Evolutionary conservation across 305 asterid species (phyloP).

Genomic region (Fraxinus angustifolia): DNA sequence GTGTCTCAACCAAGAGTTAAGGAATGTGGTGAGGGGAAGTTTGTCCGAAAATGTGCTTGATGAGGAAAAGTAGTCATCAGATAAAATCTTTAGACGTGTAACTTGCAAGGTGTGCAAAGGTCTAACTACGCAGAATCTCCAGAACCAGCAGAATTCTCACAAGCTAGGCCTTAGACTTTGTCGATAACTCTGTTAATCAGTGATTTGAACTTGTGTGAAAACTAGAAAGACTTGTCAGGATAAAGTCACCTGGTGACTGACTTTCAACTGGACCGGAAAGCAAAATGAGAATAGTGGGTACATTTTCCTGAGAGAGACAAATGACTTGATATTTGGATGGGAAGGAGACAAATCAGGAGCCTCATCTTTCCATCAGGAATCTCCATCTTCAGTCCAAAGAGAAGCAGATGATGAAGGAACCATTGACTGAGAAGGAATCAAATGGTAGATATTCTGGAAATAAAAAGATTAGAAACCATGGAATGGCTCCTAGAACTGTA

Average conservation of each 20-base stretch:
- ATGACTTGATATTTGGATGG: constrained; percentile 22
- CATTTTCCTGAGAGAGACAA: constrained; percentile 23
- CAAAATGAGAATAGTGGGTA: constrained; percentile 29
- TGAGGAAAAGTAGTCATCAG: constrained; percentile 24
- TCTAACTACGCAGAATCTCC: constrained; percentile 34
- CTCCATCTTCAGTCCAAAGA: constrained; percentile 30
- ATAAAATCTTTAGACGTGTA: constrained; percentile 14
- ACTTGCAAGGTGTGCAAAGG: background rate
- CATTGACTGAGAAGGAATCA: constrained; percentile 23
- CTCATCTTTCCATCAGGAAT: constrained; percentile 23
- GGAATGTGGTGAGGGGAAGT: constrained; percentile 22
- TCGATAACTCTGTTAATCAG: constrained; percentile 52
- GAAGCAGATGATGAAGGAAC: constrained; percentile 21
- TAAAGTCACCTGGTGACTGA: constrained; percentile 43
- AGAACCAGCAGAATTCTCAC: constrained; percentile 44
- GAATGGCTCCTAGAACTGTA: constrained; percentile 19
- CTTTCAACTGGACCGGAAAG: constrained; percentile 60
- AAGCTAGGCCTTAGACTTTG: constrained; percentile 49
- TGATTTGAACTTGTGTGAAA: constrained; percentile 31
- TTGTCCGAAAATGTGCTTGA: constrained; percentile 17
- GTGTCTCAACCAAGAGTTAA: constrained; percentile 8
- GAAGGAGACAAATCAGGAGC: constrained; percentile 22
- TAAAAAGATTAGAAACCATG: constrained; percentile 17
- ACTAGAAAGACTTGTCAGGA: constrained; percentile 3
- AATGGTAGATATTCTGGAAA: constrained; percentile 5